phyloP scores from a whole-genome alignment of 2,329 filamentous ascomycete genomes.

The Chlorencoelia australis region DNA sequence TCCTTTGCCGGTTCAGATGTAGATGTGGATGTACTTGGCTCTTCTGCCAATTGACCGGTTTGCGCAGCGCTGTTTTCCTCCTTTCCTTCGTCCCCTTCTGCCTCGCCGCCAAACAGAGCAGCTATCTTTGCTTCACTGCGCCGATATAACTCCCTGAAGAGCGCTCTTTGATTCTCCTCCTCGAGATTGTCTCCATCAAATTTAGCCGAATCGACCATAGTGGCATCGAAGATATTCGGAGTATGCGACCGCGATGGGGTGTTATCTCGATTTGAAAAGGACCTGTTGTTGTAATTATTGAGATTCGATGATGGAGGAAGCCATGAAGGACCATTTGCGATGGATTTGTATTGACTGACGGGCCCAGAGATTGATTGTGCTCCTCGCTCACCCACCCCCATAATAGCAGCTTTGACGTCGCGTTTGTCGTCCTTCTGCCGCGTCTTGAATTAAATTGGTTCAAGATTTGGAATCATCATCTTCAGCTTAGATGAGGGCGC shows the following conservation, averaged over 20 bases:
- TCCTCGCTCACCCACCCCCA: conserved; percentile 11
- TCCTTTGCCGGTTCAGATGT: conserved; percentile 35
- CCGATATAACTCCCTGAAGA: conserved; percentile 70
- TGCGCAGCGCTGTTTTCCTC: conserved; percentile 24
- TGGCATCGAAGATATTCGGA: conserved; percentile 27
- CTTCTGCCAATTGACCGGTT: conserved; percentile 35
- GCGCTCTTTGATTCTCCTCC: conserved; percentile 58
- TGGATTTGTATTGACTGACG: conserved; percentile 16
- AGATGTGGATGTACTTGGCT: conserved; percentile 40
- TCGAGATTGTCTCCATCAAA: conserved; percentile 45
- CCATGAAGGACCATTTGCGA: conserved; percentile 45
- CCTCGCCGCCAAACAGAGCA: conserved; percentile 53
- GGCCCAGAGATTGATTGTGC: conserved; percentile 20
- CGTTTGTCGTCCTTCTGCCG: conserved; percentile 15
- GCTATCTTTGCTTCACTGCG: conserved; percentile 68
- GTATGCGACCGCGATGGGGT: conserved; percentile 28
- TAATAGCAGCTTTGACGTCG: conserved; percentile 9
- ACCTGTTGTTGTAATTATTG: conserved; percentile 33
- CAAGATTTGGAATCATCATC: conserved; percentile 7
- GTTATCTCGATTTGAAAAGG: conserved; percentile 53
- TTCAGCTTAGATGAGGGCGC: conserved; percentile 4
- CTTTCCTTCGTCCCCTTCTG: conserved; percentile 11
- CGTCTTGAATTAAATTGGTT: conserved; percentile 19
- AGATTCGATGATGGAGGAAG: conserved; percentile 44
- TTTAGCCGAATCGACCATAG: conserved; percentile 36